Evolutionary conservation across 75 land plant genomes (phyloP).

Genomic region (Sequoiadendron giganteum): DNA sequence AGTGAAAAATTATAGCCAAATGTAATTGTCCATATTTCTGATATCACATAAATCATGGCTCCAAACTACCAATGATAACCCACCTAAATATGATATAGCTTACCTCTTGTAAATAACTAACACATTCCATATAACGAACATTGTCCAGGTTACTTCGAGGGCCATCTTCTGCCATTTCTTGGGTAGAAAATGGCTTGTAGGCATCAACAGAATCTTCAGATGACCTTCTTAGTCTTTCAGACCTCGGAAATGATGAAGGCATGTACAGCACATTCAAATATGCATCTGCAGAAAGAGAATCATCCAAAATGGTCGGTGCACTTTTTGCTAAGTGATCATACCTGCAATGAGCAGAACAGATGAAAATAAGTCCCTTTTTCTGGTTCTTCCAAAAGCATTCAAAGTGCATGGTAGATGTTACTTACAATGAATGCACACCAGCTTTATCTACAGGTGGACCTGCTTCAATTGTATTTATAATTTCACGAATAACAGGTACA

Average conservation of each 20-base stretch:
- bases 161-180: conserved; percentile 61
- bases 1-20: neutral
- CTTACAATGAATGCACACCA: conserved; percentile 90
- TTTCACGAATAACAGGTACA: conserved; percentile 64
- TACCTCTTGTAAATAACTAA: conserved; percentile 91
- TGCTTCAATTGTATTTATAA: conserved; percentile 80
- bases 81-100: conserved; percentile 13
- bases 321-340: conserved; percentile 97
- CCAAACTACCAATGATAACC: neutral
- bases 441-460: conserved; percentile 94
- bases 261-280: conserved; percentile 93
- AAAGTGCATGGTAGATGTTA: neutral
- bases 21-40: neutral
- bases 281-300: conserved; percentile 99
- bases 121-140: conserved; percentile 69
- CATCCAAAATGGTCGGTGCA: conserved; percentile 92
- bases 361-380: neutral
- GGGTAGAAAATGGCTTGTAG: conserved; percentile 30
- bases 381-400: neutral
- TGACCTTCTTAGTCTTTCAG: conserved; percentile 72
- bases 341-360: conserved; percentile 41
- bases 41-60: neutral
- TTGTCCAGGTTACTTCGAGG: conserved; percentile 91
- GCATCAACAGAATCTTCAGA: conserved; percentile 51
- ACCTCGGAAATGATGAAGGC: conserved; percentile 93